Base-by-base conservation (phyloP, 2,329 filamentous ascomycete genomes). In the Colletotrichum endophyticum region DNA sequence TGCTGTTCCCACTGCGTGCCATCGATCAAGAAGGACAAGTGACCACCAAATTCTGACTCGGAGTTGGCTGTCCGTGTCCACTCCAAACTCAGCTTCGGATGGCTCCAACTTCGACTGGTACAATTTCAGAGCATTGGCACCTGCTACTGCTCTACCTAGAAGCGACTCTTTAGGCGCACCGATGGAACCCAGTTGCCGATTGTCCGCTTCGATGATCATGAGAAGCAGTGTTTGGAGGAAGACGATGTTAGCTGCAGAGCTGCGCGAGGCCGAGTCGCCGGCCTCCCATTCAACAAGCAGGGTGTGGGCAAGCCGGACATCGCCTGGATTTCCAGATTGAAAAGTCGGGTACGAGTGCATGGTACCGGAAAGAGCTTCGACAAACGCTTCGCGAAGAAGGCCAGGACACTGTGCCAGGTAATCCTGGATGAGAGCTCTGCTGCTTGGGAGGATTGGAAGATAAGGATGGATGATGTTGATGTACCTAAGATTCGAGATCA, bases 21-120 rank as follows among this genome's bases (percentile, higher is more conserved):
- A 95, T 19, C 93, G 90, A 80, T 95, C 94, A 78, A 95, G 89
- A 78, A 94, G 89, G 62, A 95, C 90, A 39, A 95, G 85, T 16
- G 92, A 91, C 92, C 93, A 95, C 94, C 94, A 95, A 22, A 93
- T 89, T 59, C 93, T 89, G 67, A 92, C 87, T 3, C 89, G 89
- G 6, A 95, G 85, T 22, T 91, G 91, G 66, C 92, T 91, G 61
- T 93, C 91, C 25, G 89, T 90, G 81, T 95, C 92, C 4, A 86
- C 81, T 69, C 93, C 91, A 12, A 86, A 82, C 7, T 89, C 87
- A 6, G 84, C 83, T 69, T 88, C 87, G 62, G 87, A 71, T 13
- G 75, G 78, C 66, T 87, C 84, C 76, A 87, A 76, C 39, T 82
- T 81, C 5, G 82, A 80, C 67, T 88, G 80, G 73, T 92, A 92